A percentile compares a stretch with the other conserved stretches of the same genome.
phyloP scores from a whole-genome alignment of 225 moss, liverwort and hornwort species.

The Bryum argenteum region DNA sequence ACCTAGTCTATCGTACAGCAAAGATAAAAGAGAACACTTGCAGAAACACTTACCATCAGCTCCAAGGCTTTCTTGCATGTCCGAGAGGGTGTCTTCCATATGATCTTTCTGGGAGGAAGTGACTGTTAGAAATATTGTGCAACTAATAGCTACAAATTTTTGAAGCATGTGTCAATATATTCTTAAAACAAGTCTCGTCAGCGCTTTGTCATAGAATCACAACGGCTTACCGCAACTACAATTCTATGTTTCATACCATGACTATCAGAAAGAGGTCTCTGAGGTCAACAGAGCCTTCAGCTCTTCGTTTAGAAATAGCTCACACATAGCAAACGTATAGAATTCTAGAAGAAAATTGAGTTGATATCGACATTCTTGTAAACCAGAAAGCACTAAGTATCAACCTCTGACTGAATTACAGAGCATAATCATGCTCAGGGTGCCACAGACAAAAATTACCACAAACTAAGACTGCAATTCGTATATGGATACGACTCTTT shows the following conservation, averaged over 20 bases:
- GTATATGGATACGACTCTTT: constrained; percentile 73
- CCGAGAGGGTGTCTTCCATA: constrained; percentile 41
- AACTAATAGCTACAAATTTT: constrained; percentile 2
- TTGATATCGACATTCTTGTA: background rate
- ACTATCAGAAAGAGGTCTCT: constrained; percentile 41
- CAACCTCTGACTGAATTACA: constrained; percentile 47
- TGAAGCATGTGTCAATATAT: background rate
- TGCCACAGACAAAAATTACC: constrained; percentile 20
- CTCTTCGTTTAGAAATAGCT: constrained; percentile 29
- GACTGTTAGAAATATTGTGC: constrained; percentile 37
- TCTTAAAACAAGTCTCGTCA: background rate
- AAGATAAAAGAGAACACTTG: background rate
- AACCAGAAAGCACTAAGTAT: background rate
- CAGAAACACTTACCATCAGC: constrained; percentile 16
- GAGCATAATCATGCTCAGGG: background rate
- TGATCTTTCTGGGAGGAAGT: constrained; percentile 33
- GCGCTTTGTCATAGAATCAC: background rate
- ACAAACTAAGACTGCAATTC: constrained; percentile 33
- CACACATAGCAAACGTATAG: background rate
- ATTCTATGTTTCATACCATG: constrained; percentile 39
- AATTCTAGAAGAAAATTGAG: background rate
- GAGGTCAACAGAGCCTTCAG: constrained; percentile 47
- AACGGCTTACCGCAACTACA: constrained; percentile 1
- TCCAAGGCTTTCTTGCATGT: constrained; percentile 47
- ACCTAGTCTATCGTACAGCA: constrained; percentile 3